Evolutionary conservation across 148 eudicot genomes (phyloP).

Genomic region (Spergularia bocconei): DNA sequence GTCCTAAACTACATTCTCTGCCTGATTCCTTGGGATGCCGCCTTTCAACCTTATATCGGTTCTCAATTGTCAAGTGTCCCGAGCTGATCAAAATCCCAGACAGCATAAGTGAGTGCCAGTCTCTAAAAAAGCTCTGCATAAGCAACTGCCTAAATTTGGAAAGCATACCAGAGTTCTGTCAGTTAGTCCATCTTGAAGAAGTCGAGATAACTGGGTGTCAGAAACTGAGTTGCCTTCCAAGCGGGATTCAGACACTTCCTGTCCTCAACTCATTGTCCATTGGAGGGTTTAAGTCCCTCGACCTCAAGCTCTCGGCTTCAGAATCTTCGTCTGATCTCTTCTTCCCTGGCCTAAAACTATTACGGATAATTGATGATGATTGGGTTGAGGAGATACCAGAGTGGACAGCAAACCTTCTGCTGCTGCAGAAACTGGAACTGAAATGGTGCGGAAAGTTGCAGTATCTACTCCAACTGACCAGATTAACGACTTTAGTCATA

Average conservation of each 20-base stretch:
- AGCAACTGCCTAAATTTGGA: constrained; percentile 9
- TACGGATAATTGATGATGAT: constrained; percentile 13
- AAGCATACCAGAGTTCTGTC: constrained; percentile 15
- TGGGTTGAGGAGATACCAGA: constrained; percentile 13
- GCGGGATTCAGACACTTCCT: constrained; percentile 19
- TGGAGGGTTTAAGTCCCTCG: constrained; percentile 17
- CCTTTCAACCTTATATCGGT: constrained; percentile 12
- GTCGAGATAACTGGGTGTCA: constrained; percentile 18
- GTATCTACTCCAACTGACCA: not conserved
- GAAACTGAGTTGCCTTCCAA: constrained; percentile 14
- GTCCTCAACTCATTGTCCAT: constrained; percentile 14
- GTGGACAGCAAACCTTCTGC: constrained; percentile 13
- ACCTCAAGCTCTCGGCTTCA: not conserved
- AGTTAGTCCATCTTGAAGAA: constrained; percentile 16
- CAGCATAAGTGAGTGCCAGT: constrained; percentile 7
- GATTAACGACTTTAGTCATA: constrained; percentile 6
- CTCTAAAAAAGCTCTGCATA: constrained; percentile 13
- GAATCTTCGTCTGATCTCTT: constrained; percentile 7
- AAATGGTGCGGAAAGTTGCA: constrained; percentile 9
- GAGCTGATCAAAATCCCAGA: constrained; percentile 10
- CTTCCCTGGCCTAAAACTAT: constrained; percentile 16
- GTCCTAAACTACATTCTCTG: constrained; percentile 13
- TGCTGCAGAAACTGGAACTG: constrained; percentile 15
- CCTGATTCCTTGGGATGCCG: constrained; percentile 13
- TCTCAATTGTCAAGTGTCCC: constrained; percentile 12